A percentile compares a stretch with the other conserved stretches of the same genome.
Conservation (phyloP, 164 flowering plant species). For the Tetrastigma voinierianum region DNA sequence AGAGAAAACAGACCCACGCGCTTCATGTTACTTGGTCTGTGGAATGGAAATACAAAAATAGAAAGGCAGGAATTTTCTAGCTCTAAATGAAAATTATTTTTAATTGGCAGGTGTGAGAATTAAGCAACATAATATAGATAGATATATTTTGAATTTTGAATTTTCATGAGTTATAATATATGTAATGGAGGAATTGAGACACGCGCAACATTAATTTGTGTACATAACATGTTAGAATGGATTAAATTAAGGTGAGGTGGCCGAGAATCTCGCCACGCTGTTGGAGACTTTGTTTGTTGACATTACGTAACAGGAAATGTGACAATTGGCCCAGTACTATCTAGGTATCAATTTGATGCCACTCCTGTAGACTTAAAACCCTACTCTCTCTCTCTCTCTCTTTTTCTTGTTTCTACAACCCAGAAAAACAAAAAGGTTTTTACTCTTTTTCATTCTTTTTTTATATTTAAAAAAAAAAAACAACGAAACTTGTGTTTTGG, state of each 20-base stretch:
- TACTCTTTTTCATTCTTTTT: too few species aligned
- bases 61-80: neutral
- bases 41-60: neutral
- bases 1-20: neutral
- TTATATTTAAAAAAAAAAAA: too few species aligned
- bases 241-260: constrained; percentile 7
- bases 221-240: neutral
- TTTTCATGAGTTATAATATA: too few species aligned
- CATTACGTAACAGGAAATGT: constrained; percentile 7
- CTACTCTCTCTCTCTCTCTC: neutral
- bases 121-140: neutral
- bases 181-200: constrained; percentile 2
- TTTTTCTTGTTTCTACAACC: too few species aligned
- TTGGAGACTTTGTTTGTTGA: constrained; percentile 14
- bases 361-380: constrained; percentile 7
- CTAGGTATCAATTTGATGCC: constrained; percentile 12
- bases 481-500: too few species aligned
- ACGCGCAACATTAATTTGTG: neutral
- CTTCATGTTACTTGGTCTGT: neutral
- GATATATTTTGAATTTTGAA: neutral
- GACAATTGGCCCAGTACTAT: neutral
- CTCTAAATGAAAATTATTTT: too few species aligned
- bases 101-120: too few species aligned
- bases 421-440: too few species aligned
- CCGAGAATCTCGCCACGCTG: constrained; percentile 42